Base-by-base conservation (phyloP, 352 stramenopile species). In the Phytophthora hybrid region DNA sequence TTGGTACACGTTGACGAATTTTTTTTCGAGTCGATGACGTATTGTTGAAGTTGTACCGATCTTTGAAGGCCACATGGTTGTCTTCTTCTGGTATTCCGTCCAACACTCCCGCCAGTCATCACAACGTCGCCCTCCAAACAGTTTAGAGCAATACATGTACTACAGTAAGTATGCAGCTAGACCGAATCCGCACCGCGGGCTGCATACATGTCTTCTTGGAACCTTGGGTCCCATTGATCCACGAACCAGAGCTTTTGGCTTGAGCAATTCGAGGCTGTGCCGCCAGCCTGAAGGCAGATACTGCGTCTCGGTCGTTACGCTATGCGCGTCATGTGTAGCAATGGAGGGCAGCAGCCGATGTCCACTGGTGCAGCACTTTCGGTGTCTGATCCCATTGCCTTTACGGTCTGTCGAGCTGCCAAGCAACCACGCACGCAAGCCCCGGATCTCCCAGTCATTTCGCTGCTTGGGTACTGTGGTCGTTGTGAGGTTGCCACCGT, bases 311-410 rank as follows among this genome's bases (percentile, higher is more conserved):
- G 47, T 65, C 37, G 51, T 60, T 70, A 71, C 57, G 26, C 34
- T 41, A 54, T 32, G 46, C 57, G 55, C 60, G 69, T 77, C 69
- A 71, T 66, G 41, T 74, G 29, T 61, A 63, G 53, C 63, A 77
- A 19, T 74, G 44, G 46, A 56, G 31, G 49, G 37, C 58, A 23
- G 49, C 51, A 37, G 18, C 54, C 31, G 37, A 19, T 19, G 55
- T 75, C 61, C 61, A 54, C 14, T 47, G 9, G 29, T 53, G 57
- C 44, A 59, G 37, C 23, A 47, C 14, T 32, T 63, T 69, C 53
- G 46, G 32, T 69, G 47, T 47, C 59, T 58, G 49, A 44, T 18
- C 14, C 39, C 41, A 11, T 57, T 57, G 59, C 53, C 65, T 74
- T 61, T 59, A 57, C 41, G 32, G 5, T 52, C 55, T 66, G 61